Base-by-base conservation (phyloP, 192 early-diverging fungal species). In the Coemansia sp. region DNA sequence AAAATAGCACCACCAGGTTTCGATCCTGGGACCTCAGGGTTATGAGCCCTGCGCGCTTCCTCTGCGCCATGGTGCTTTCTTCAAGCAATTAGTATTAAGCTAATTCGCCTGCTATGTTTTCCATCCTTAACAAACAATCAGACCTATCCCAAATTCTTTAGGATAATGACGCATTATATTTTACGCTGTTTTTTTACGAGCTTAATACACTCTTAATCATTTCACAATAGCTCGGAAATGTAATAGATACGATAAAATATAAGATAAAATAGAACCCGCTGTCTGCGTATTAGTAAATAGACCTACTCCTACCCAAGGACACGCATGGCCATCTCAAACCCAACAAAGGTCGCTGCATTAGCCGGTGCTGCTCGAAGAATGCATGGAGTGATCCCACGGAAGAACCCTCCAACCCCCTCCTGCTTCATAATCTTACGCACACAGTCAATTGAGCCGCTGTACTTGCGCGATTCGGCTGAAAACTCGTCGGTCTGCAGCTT, bases 401-500 rank as follows among this genome's bases (percentile, higher is more conserved):
- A 97, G 74, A 99, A 90, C 6, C 97, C 97, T 46, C 82, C 83
- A 22, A 90, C 41, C 1, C 97, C 95, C 68, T 99, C 93, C 42
- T 83, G 76, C n/a, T 82, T 84, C 58, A 93, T 72, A 6, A 88
- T 92, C 79, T 95, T 89, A 26, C 84, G 84, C 22, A 88, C 88
- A 73, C 95, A 97, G 73, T 99, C 95, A 16, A 92, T 12, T 4
- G 87, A 77, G 16, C 90, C 87, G 41, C 61, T 83, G 76, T 95
- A 99, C 67, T 88, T 86, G 63, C 88, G 86, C 11, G 84, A 84
- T 6, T 62, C 63, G 0, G 77, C 68, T 16, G 86, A 80, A 75
- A 99, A 93, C 3, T 85, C 88, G 73, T 99, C 95, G 5, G 94
- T 96, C 78, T 99, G 97, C 39, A 99, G 73, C 79, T 94, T 95